These are phyloP conservation scores for Canna indica DNA, from an alignment of 176 grass and related monocot genomes.

Conservation along the genomic window DNA sequence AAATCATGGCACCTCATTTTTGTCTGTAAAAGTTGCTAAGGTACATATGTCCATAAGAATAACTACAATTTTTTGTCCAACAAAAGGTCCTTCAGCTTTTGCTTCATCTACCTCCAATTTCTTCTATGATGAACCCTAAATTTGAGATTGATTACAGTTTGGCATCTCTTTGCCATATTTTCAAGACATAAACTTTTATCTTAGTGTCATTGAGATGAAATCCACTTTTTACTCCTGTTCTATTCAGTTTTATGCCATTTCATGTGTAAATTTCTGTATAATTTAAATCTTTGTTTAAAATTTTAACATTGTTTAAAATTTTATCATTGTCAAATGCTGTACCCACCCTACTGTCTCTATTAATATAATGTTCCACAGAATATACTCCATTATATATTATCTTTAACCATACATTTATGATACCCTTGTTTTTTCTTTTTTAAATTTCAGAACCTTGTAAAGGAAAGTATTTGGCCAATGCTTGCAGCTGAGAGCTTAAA, in stretches of 20 bases:
- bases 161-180: neutral
- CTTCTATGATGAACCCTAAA: neutral
- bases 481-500: constrained; percentile 80
- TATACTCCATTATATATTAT: neutral
- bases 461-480: constrained; percentile 72
- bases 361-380: neutral
- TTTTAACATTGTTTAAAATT: neutral
- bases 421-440: neutral
- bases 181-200: neutral
- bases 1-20: no score
- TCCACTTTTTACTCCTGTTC: neutral
- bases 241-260: neutral
- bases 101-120: neutral
- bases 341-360: neutral
- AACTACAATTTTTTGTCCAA: neutral
- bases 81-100: neutral
- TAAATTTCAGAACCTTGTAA: constrained; percentile 48
- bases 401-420: neutral
- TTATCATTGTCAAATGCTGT: neutral
- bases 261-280: neutral
- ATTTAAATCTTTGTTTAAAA: no score
- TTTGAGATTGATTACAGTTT: neutral
- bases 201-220: neutral
- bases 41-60: neutral
- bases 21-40: neutral